Percentiles rank a stretch among this genome's conserved stretches.
Conservation (phyloP, 495 filamentous ascomycete species). For the Talaromyces trachyspermus region DNA sequence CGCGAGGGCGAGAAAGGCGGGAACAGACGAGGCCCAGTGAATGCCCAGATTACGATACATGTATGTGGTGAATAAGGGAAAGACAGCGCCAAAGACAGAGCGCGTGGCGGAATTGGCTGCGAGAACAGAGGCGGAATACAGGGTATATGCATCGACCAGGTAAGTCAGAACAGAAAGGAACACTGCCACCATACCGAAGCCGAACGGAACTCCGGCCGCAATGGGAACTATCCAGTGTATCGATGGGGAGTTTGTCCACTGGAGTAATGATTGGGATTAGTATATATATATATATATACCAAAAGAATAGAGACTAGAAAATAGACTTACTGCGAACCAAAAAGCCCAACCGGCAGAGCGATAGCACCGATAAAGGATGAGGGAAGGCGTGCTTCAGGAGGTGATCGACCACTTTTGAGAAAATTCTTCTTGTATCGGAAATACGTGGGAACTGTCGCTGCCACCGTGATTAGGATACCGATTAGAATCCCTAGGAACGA, state of each 20-base stretch:
- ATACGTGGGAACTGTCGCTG: too few species aligned
- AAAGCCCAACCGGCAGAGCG: too few species aligned
- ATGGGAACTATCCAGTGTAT: slow-evolving; percentile 50
- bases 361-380: too few species aligned
- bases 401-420: too few species aligned
- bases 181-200: slow-evolving; percentile 28
- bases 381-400: too few species aligned
- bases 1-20: slow-evolving; percentile 58
- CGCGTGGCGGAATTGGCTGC: slow-evolving; percentile 59
- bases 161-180: slow-evolving; percentile 45
- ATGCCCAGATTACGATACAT: slow-evolving; percentile 61
- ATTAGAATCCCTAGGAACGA: too few species aligned
- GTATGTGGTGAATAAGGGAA: slow-evolving; percentile 62
- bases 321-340: slow-evolving; percentile 26
- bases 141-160: slow-evolving; percentile 55
- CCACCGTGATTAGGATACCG: too few species aligned
- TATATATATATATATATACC: slow-evolving; percentile 43
- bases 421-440: too few species aligned
- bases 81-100: slow-evolving; percentile 58
- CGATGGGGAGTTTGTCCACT: slow-evolving; percentile 43
- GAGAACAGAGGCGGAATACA: slow-evolving; percentile 55
- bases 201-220: slow-evolving; percentile 40
- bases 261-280: slow-evolving; percentile 58
- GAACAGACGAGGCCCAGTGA: slow-evolving; percentile 62
- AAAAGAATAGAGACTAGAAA: slow-evolving; percentile 36